These are phyloP conservation scores for Prunus dulcis DNA, from an alignment of 306 rosid genomes.

Conservation along the genomic window DNA sequence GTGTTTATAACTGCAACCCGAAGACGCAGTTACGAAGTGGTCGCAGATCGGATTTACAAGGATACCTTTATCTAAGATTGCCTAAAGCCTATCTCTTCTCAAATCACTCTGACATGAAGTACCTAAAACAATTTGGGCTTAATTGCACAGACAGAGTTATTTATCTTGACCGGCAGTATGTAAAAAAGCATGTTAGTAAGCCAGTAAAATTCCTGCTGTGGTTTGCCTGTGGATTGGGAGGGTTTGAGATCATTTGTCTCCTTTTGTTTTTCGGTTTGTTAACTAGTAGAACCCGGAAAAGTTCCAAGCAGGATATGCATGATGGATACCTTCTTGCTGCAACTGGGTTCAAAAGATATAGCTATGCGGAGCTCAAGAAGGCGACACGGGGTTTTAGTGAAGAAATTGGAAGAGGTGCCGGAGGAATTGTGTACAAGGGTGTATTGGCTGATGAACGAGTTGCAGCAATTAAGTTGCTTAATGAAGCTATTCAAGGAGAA, in stretches of 20 bases:
- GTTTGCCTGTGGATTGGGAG: constrained; percentile 45
- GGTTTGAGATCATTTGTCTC: constrained; percentile 33
- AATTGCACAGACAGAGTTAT: constrained; percentile 13
- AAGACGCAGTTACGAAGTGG: constrained; percentile 43
- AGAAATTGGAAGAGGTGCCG: constrained; percentile 60
- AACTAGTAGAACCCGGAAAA: neutral
- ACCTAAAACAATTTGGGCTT: neutral
- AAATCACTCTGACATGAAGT: neutral
- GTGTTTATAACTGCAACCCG: constrained; percentile 13
- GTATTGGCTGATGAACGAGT: constrained; percentile 35
- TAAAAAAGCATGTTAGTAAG: constrained; percentile 2
- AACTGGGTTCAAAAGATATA: constrained; percentile 43
- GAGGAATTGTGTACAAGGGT: constrained; percentile 51
- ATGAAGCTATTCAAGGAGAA: constrained; percentile 46
- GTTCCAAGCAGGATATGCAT: neutral
- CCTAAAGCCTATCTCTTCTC: constrained; percentile 18
- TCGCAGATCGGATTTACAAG: constrained; percentile 26
- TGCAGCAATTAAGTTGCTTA: constrained; percentile 41
- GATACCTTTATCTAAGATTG: constrained; percentile 34
- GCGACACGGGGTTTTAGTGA: constrained; percentile 43
- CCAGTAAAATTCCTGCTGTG: constrained; percentile 38
- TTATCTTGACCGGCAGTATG: constrained; percentile 19
- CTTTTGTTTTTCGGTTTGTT: constrained; percentile 32
- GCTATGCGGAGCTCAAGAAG: constrained; percentile 45
- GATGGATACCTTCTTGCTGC: constrained; percentile 33